Evolutionary conservation across 108 stramenopile genomes (phyloP).

Genomic region (Stephanodiscus triporus): DNA sequence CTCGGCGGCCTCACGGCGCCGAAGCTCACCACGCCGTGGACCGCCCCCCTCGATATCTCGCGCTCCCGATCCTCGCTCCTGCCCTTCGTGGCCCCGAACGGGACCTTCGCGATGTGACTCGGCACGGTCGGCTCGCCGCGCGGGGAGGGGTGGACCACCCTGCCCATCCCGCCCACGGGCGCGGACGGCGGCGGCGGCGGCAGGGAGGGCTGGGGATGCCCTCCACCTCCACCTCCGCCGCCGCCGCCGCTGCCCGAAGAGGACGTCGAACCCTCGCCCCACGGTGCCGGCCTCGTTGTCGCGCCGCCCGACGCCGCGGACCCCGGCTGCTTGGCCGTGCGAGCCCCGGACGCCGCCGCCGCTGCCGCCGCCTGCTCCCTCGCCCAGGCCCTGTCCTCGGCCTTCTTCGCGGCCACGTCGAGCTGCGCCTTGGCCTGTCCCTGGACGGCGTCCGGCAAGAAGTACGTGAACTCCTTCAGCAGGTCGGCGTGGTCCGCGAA

Average conservation of each 20-base stretch:
- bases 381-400: slow-evolving; percentile 75
- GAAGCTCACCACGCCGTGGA: slow-evolving; percentile 79
- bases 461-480: slow-evolving; percentile 98
- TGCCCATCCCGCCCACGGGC: slow-evolving; percentile 7
- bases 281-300: too few species aligned
- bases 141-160: slow-evolving; percentile 17
- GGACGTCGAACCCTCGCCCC: too few species aligned
- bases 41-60: slow-evolving; percentile 65
- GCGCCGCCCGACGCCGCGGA: neutral
- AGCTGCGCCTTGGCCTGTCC: slow-evolving; percentile 94
- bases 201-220: slow-evolving; percentile 13
- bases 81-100: slow-evolving; percentile 84
- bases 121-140: slow-evolving; percentile 28
- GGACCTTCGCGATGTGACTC: slow-evolving; percentile 46
- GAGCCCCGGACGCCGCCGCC: too few species aligned
- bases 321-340: too few species aligned
- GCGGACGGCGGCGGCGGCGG: slow-evolving; percentile 9
- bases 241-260: neutral
- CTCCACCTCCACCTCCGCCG: slow-evolving; percentile 1
- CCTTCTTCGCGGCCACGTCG: slow-evolving; percentile 81
- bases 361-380: slow-evolving; percentile 20
- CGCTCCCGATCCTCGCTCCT: slow-evolving; percentile 72
- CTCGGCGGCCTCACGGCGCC: slow-evolving; percentile 77
- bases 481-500: slow-evolving; percentile 99
- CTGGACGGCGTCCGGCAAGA: slow-evolving; percentile 98